Percentiles rank a stretch among this genome's conserved stretches.
Evolutionary conservation across 2,329 filamentous ascomycete genomes (phyloP).

Genomic region (Alternaria alternata): DNA sequence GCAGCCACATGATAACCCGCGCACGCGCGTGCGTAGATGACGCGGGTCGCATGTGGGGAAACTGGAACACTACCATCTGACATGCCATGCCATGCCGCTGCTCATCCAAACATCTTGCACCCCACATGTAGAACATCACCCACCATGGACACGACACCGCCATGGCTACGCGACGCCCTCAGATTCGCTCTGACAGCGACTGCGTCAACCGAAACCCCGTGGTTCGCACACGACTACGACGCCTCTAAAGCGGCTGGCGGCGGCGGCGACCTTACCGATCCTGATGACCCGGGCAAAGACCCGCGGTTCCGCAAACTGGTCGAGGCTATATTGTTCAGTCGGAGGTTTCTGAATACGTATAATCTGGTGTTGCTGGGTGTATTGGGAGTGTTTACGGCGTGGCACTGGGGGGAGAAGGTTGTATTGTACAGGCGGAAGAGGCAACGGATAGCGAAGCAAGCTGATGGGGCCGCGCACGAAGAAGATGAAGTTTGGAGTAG

Average conservation of each 20-base stretch:
- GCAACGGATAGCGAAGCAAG: background rate
- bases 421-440: constrained; percentile 25
- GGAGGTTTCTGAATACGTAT: constrained; percentile 51
- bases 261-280: constrained; percentile 28
- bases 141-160: constrained; percentile 17
- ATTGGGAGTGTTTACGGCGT: constrained; percentile 47
- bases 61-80: constrained; percentile 14
- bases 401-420: constrained; percentile 48
- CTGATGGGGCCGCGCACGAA: background rate
- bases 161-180: constrained; percentile 35
- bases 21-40: constrained; percentile 15
- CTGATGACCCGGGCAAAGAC: constrained; percentile 47
- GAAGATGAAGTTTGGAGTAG: constrained; percentile 43
- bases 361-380: constrained; percentile 51
- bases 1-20: constrained; percentile 17
- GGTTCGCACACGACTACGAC: constrained; percentile 14
- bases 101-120: constrained; percentile 1
- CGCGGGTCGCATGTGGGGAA: constrained; percentile 18
- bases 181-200: constrained; percentile 37
- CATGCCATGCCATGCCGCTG: constrained; percentile 10
- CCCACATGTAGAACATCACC: constrained; percentile 1
- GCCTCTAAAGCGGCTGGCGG: constrained; percentile 12
- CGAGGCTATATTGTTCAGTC: constrained; percentile 50
- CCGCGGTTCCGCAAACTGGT: constrained; percentile 48
- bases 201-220: constrained; percentile 29